Percentiles rank a stretch among this genome's conserved stretches.
These are phyloP conservation scores for Rasamsonia emersonii DNA, from an alignment of 2,329 filamentous ascomycete species.

Conservation along the genomic window DNA sequence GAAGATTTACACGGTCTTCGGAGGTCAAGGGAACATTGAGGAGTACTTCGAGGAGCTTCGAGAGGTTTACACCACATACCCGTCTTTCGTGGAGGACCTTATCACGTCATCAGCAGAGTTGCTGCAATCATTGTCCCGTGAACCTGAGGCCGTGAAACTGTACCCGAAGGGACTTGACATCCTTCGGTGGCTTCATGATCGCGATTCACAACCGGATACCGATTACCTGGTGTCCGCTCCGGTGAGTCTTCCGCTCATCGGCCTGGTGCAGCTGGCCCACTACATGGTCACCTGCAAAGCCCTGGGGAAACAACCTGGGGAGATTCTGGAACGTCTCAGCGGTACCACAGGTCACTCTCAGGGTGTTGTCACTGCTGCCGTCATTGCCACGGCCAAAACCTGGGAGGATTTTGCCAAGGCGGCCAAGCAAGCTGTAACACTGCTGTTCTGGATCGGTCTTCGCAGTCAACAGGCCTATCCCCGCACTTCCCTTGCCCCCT, in stretches of 20 bases:
- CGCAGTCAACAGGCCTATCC: conserved; percentile 97
- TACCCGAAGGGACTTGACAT: conserved; percentile 96
- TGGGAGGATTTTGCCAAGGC: conserved; percentile 88
- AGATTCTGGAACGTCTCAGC: conserved; percentile 72
- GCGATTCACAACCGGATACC: conserved; percentile 81
- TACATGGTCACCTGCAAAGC: conserved; percentile 92
- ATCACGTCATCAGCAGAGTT: conserved; percentile 74
- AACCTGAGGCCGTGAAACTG: conserved; percentile 83
- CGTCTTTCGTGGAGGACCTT: conserved; percentile 80
- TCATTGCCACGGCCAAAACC: conserved; percentile 78
- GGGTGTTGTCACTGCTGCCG: conserved; percentile 86
- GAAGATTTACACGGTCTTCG: conserved; percentile 87
- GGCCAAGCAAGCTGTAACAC: conserved; percentile 70
- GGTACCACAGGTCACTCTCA: conserved; percentile 96
- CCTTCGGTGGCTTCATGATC: conserved; percentile 83
- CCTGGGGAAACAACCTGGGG: conserved; percentile 79
- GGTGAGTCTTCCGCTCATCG: conserved; percentile 92
- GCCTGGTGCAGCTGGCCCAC: conserved; percentile 89
- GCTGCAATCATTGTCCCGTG: conserved; percentile 73
- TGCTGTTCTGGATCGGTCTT: conserved; percentile 97
- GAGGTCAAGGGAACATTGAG: conserved; percentile 96
- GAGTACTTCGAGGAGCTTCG: conserved; percentile 98
- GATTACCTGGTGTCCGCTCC: conserved; percentile 93
- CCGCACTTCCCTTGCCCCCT: conserved; percentile 83
- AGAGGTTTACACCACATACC: conserved; percentile 84